Conservation (phyloP, 179 eudicot genomes). For the Vitellaria paradoxa region DNA sequence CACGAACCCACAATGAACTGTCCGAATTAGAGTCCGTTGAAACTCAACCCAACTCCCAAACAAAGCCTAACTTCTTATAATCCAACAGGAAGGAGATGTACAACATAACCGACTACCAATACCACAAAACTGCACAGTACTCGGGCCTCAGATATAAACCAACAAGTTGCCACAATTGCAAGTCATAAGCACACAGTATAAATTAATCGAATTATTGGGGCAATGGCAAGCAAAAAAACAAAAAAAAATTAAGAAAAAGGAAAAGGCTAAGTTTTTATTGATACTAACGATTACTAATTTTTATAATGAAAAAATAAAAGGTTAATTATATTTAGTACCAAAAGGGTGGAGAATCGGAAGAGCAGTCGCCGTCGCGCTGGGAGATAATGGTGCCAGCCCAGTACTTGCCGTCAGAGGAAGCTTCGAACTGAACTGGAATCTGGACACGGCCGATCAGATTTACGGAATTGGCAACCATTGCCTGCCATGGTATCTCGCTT, state of each 20-base stretch:
- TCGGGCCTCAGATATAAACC: neutral
- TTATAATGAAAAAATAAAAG: neutral
- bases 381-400: slow-evolving; percentile 57
- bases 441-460: slow-evolving; percentile 56
- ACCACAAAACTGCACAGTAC: neutral
- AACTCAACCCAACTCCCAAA: no score
- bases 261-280: no score
- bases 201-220: neutral
- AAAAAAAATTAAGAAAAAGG: no score
- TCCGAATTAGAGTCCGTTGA: no score
- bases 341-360: slow-evolving; percentile 7
- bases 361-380: slow-evolving; percentile 18
- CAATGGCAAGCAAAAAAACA: no score
- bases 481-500: slow-evolving; percentile 54
- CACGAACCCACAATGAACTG: no score
- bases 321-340: slow-evolving; percentile 23
- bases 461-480: slow-evolving; percentile 55
- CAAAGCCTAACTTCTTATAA: no score
- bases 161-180: neutral
- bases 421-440: slow-evolving; percentile 41
- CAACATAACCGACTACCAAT: neutral
- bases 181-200: neutral
- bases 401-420: slow-evolving; percentile 41
- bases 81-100: neutral
- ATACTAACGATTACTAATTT: neutral